Percentiles rank a stretch among this genome's conserved stretches.
Evolutionary conservation across 179 eudicot genomes (phyloP).

Genomic region (Nepenthes alata): DNA sequence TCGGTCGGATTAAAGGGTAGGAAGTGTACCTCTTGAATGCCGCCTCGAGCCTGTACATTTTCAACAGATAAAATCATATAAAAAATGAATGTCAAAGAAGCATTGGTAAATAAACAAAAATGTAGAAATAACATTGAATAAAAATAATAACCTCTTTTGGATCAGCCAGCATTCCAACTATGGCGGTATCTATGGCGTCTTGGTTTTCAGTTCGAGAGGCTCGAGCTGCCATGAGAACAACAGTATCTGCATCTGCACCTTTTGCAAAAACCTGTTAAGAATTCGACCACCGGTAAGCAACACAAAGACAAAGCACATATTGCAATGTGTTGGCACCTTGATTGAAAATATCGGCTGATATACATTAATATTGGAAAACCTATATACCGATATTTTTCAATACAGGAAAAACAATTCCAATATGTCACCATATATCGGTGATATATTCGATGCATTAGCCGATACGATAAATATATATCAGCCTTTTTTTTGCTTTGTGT

Average conservation of each 20-base stretch:
- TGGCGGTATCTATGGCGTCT: constrained; percentile 88
- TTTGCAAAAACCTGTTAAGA: constrained; percentile 61
- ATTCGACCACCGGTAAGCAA: background rate
- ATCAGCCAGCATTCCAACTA: constrained; percentile 76
- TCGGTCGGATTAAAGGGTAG: constrained; percentile 91
- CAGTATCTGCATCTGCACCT: constrained; percentile 74
- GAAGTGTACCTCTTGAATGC: constrained; percentile 72
- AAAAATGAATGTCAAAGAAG: background rate
- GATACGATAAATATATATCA: no score
- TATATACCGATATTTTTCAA: no score
- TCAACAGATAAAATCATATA: constrained; percentile 4
- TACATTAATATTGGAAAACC: no score
- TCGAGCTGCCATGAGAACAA: constrained; percentile 86
- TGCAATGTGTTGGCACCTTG: no score
- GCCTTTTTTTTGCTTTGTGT: no score
- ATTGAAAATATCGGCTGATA: no score
- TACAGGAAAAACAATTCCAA: no score
- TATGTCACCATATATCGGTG: no score
- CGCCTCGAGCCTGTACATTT: constrained; percentile 66
- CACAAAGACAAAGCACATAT: background rate
- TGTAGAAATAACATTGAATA: background rate
- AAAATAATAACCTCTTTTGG: constrained; percentile 59
- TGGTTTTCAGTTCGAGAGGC: constrained; percentile 81
- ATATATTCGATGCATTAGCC: no score
- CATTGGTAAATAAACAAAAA: background rate